phyloP scores from a whole-genome alignment of 2,329 filamentous ascomycete genomes.

The Alternaria tenuissima region DNA sequence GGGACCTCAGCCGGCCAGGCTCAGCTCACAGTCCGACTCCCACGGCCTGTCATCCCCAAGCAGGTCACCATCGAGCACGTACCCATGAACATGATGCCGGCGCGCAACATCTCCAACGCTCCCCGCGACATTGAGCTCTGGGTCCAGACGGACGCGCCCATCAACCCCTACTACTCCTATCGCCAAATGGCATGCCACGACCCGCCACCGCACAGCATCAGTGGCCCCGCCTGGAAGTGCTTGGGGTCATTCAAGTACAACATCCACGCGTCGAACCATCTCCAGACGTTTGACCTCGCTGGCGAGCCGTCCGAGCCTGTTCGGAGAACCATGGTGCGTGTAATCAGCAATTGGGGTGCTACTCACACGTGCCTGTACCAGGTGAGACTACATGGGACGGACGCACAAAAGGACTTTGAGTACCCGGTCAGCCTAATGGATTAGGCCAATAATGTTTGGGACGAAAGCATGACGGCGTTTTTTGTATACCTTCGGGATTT shows the following conservation, averaged over 20 bases:
- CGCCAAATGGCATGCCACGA: constrained; percentile 22
- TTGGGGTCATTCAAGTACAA: constrained; percentile 54
- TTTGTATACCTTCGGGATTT: constrained; percentile 8
- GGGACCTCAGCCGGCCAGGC: constrained; percentile 62
- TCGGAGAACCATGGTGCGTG: constrained; percentile 50
- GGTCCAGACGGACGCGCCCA: constrained; percentile 47
- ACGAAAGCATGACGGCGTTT: constrained; percentile 15
- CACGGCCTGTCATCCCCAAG: constrained; percentile 48
- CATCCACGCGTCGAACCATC: constrained; percentile 50
- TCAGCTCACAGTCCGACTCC: constrained; percentile 66
- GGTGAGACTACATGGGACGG: constrained; percentile 53
- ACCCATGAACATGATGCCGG: constrained; percentile 47
- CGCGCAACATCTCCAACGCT: constrained; percentile 50
- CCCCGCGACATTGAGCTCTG: constrained; percentile 57
- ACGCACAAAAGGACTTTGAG: constrained; percentile 26
- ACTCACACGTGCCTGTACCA: constrained; percentile 59
- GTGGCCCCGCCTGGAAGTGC: constrained; percentile 47
- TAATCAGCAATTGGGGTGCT: constrained; percentile 55
- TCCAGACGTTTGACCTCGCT: constrained; percentile 53
- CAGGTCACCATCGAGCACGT: constrained; percentile 58
- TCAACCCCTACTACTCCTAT: constrained; percentile 28
- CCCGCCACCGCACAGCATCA: constrained; percentile 16
- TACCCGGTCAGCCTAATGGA: constrained; percentile 31
- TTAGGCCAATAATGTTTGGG: constrained; percentile 14
- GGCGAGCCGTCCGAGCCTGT: constrained; percentile 40